phyloP scores from a whole-genome alignment of 495 filamentous ascomycete genomes.

The Elaphomyces granulatus region DNA sequence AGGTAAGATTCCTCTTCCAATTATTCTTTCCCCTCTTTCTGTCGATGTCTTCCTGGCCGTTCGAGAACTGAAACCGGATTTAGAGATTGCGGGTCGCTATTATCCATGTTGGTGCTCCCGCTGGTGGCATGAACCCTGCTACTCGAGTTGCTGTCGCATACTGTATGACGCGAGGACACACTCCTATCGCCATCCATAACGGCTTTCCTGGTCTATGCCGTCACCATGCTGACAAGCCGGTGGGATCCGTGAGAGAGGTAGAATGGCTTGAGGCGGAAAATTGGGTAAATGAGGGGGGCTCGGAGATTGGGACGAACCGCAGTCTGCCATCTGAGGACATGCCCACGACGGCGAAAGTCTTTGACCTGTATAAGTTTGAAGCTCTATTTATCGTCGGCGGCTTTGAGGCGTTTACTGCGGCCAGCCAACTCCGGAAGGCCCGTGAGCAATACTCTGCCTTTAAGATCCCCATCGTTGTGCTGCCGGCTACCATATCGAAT shows the following conservation, averaged over 20 bases:
- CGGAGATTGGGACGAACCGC: conserved; percentile 96
- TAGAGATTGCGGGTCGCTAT: conserved; percentile 87
- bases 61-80: background rate
- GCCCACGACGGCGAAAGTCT: conserved; percentile 67
- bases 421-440: conserved; percentile 72
- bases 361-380: conserved; percentile 77
- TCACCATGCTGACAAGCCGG: conserved; percentile 69
- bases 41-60: background rate
- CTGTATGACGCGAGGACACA: conserved; percentile 85
- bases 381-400: conserved; percentile 88
- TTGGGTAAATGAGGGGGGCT: conserved; percentile 94
- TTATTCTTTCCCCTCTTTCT: no score
- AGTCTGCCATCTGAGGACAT: conserved; percentile 74
- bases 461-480: conserved; percentile 80
- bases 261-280: conserved; percentile 86
- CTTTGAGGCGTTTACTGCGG: conserved; percentile 91
- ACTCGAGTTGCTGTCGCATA: conserved; percentile 93
- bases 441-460: conserved; percentile 66
- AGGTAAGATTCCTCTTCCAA: no score
- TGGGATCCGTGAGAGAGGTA: conserved; percentile 71
- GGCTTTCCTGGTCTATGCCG: conserved; percentile 91
- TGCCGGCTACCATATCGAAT: conserved; percentile 96
- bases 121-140: conserved; percentile 98
- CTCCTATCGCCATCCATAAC: conserved; percentile 84
- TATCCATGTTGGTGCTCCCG: conserved; percentile 93